phyloP scores from a whole-genome alignment of 2,329 filamentous ascomycete species.

The Huntiella moniliformis region DNA sequence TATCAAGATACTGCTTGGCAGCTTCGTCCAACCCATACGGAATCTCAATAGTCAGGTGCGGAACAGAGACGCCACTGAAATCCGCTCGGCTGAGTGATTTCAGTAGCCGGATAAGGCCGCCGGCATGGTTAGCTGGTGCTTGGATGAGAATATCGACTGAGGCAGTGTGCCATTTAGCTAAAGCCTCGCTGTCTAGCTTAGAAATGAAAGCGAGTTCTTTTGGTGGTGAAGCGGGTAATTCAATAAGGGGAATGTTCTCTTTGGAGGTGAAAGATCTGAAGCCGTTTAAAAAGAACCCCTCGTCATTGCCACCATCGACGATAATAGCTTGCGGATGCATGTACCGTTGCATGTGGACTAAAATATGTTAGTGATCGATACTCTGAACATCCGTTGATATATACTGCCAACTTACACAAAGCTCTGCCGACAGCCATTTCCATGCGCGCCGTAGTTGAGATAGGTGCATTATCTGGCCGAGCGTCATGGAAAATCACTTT shows the following conservation, averaged over 20 bases:
- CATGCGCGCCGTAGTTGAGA: constrained; percentile 53
- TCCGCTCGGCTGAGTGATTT: constrained; percentile 59
- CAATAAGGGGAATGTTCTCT: constrained; percentile 46
- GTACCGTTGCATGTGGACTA: constrained; percentile 49
- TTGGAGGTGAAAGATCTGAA: constrained; percentile 35
- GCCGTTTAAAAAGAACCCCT: constrained; percentile 45
- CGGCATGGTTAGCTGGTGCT: constrained; percentile 49
- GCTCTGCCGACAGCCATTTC: constrained; percentile 43
- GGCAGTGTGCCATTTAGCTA: constrained; percentile 62
- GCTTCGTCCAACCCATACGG: constrained; percentile 49
- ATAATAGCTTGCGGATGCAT: constrained; percentile 63
- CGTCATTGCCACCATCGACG: constrained; percentile 52
- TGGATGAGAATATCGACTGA: constrained; percentile 72
- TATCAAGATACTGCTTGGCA: constrained; percentile 41
- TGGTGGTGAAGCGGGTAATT: constrained; percentile 45
- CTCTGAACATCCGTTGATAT: neutral
- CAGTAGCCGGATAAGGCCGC: constrained; percentile 57
- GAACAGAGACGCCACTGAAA: constrained; percentile 48
- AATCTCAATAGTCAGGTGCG: constrained; percentile 70
- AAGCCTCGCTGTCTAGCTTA: constrained; percentile 51
- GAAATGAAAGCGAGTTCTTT: constrained; percentile 59
- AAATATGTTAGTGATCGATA: constrained; percentile 5
- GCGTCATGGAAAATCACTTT: constrained; percentile 50
- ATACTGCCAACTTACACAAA: constrained; percentile 29
- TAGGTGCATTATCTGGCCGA: constrained; percentile 51